Evolutionary conservation across 495 filamentous ascomycete genomes (phyloP), one percentile per base, ranked within the genome.

Genomic region (Annulohypoxylon maeteangense): DNA sequence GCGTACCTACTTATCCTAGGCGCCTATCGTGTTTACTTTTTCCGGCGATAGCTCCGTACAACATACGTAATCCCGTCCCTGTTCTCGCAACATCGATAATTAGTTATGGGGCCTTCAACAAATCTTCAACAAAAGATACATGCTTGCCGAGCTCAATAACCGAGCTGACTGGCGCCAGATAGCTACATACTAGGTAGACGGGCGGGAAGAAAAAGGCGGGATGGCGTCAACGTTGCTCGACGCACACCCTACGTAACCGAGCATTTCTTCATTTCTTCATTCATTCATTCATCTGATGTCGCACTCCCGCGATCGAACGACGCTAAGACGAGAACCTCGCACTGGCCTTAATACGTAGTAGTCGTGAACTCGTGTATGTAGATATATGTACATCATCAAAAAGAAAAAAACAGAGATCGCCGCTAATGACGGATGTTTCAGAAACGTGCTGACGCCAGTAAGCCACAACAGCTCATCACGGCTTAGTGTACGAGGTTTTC

Each of bases 1-100:
- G n/a, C n/a, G n/a, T n/a, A n/a, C 42, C 40, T 38, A 64, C 60
- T 64, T 54, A 61, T 72, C 40, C 51, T 67, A 72, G n/a, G n/a
- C n/a, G n/a, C n/a, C n/a, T n/a, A n/a, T n/a, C n/a, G n/a, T n/a
- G n/a, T 72, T 68, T 53, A 68, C 70, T 51, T 57, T 42, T 42
- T 68, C 60, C 58, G 70, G 70, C 14, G 36, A 65, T 0, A 20
- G 29, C 65, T 68, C 69, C 69, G 69, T 31, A 27, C 58, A 27
- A 34, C 36, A 29, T 25, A 50, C 36, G 25, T 32, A 50, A 50
- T 20, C 1, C 38, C 7, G 11, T 20, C 7, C 16, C n/a, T 5
- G 23, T 22, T 4, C 18, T 34, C 31, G 25, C 44, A 38, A 54
- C 5, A 10, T 42, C 38, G 7, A 11, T n/a, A n/a, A 20, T 44